Evolutionary conservation across 2,329 filamentous ascomycete species (phyloP), one percentile per base, ranked within the genome.

Genomic region (Aspergillus terreus): DNA sequence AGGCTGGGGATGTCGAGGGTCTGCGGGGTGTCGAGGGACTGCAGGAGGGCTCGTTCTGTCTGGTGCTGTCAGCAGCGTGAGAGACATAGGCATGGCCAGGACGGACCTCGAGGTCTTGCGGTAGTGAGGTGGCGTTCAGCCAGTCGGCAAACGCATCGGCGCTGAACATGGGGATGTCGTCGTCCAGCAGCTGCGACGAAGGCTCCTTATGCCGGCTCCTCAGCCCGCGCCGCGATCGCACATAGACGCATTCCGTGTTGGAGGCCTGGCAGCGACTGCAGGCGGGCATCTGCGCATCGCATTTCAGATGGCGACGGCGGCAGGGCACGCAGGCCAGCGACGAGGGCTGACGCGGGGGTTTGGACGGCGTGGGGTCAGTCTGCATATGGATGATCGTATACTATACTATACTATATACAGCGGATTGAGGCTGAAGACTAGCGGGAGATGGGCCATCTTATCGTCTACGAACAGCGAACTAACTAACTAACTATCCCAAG

Each of bases 211-310:
- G 21, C 15, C 52, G 49, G 4, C 49, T 55, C 12, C 60, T 57
- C 25, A 61, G 19, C 4, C 76, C 76, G 53, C 76, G 68, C 47
- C 74, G 65, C 9, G 76, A 78, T 51, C 76, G 74, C 17, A 76
- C 69, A 57, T 78, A 78, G 50, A 70, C 73, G 51, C 76, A 78
- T 33, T 73, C 67, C 44, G 72, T 73, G 41, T 68, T 66, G 47
- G 74, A 70, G 17, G 64, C 60, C 35, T 62, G 59, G 58, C 75
- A 77, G 23, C 74, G 71, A 53, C 62, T 64, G 51, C 74, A 77
- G 14, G 63, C 61, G 11, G 75, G 74, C 56, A 70, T 67, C 35
- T 65, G 68, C 45, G 71, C 75, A 58, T 76, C 75, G 52, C 73
- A 78, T 64, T 74, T 76, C 32, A 76, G 68, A 63, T 70, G 71